A percentile compares a stretch with the other conserved stretches of the same genome.
Conservation (phyloP, 2,329 filamentous ascomycete species). For the Penicillium hesseltinei region DNA sequence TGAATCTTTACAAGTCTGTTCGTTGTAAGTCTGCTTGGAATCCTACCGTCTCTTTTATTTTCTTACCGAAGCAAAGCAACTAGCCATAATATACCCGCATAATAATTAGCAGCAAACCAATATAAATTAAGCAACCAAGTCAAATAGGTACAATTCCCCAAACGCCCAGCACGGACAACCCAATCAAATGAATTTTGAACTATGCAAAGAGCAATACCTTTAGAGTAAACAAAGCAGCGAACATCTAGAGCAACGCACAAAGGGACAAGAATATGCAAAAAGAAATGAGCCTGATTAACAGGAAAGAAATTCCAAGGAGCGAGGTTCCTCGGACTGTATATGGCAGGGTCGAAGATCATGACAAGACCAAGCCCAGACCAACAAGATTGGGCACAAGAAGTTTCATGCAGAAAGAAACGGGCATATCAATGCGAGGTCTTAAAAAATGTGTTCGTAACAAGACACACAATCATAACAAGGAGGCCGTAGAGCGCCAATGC, state of each 20-base stretch:
- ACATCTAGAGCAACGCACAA: neutral
- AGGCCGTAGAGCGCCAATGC: conserved; percentile 78
- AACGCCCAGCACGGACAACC: neutral
- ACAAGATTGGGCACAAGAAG: neutral
- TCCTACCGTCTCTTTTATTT: neutral
- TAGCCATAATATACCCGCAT: neutral
- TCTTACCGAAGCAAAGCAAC: neutral
- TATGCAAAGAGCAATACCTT: neutral
- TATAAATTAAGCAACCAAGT: neutral
- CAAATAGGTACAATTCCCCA: conserved; percentile 2
- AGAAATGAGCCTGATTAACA: neutral
- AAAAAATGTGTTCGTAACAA: conserved; percentile 83
- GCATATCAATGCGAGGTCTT: conserved; percentile 57
- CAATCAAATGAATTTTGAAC: neutral
- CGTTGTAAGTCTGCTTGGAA: neutral
- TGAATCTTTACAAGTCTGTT: neutral
- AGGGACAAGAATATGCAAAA: neutral
- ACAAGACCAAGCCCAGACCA: neutral
- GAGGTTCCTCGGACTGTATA: neutral
- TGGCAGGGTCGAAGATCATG: neutral
- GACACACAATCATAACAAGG: conserved; percentile 83
- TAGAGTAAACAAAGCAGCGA: neutral
- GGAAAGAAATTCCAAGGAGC: neutral
- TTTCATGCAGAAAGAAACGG: neutral
- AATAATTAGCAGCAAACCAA: neutral